Conservation (phyloP, 257 asterid species). For the Nicotiana noctiflora region DNA sequence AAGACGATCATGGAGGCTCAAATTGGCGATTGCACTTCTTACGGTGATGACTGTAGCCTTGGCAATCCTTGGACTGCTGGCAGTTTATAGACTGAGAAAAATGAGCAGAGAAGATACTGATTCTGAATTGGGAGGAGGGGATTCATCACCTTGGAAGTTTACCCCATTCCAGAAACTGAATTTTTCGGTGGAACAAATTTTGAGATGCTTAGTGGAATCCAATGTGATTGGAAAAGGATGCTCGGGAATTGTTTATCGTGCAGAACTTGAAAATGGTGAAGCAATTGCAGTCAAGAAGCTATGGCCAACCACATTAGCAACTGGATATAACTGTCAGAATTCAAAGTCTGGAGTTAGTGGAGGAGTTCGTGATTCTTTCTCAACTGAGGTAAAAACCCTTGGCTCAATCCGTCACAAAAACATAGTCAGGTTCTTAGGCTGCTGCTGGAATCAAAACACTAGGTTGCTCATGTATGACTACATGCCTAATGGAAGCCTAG, state of each 20-base stretch:
- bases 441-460: conserved; percentile 71
- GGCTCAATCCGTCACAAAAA: conserved; percentile 81
- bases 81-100: conserved; percentile 42
- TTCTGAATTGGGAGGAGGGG: conserved; percentile 47
- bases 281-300: conserved; percentile 75
- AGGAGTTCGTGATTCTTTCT: conserved; percentile 59
- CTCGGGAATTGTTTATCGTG: conserved; percentile 73
- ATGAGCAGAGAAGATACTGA: conserved; percentile 41
- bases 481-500: conserved; percentile 88
- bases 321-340: conserved; percentile 23
- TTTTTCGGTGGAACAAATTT: conserved; percentile 49
- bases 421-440: conserved; percentile 77
- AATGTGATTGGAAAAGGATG: conserved; percentile 80
- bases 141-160: conserved; percentile 51
- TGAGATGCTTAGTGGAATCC: conserved; percentile 51
- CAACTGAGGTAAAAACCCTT: conserved; percentile 73
- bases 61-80: conserved; percentile 52
- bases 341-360: conserved; percentile 24
- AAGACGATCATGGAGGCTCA: conserved; percentile 50
- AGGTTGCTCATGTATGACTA: conserved; percentile 80
- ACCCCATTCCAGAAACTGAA: conserved; percentile 68
- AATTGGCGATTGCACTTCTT: conserved; percentile 48
- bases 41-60: conserved; percentile 33
- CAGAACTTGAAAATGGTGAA: conserved; percentile 48
- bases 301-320: conserved; percentile 46